A percentile compares a stretch with the other conserved stretches of the same genome.
These are phyloP conservation scores for Prunus mongolica DNA, from an alignment of 306 rosid species.

Conservation along the genomic window DNA sequence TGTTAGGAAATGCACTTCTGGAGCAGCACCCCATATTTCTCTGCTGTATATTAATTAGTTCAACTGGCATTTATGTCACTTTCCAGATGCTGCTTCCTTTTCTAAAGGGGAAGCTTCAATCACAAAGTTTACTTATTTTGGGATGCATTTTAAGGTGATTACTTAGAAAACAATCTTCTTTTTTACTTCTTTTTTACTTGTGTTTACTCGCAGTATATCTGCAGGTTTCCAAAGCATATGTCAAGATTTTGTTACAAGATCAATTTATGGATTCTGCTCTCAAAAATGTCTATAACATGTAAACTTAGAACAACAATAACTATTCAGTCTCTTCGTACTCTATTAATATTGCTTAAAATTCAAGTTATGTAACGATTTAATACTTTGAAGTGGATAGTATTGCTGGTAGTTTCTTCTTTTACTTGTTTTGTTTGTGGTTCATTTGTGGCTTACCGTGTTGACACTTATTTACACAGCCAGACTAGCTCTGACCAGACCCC, in stretches of 20 bases:
- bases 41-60: not conserved
- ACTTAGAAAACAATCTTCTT: not conserved
- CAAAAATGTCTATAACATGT: not conserved
- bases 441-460: conserved; percentile 16
- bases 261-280: not conserved
- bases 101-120: not conserved
- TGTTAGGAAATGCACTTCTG: not conserved
- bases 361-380: too few species aligned
- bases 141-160: conserved; percentile 5
- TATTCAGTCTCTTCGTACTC: not conserved
- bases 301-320: not conserved
- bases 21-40: not conserved
- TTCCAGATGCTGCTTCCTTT: not conserved
- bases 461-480: conserved; percentile 32
- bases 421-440: not conserved
- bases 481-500: conserved; percentile 37
- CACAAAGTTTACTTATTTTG: not conserved
- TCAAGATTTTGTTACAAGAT: not conserved
- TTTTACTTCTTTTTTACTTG: too few species aligned
- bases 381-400: too few species aligned
- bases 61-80: not conserved
- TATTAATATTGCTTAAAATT: not conserved
- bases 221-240: not conserved
- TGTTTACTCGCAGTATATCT: too few species aligned
- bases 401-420: not conserved